Percentiles rank a stretch among this genome's conserved stretches.
Conservation (phyloP, 1,139 yeast species). For the Debaryomyces udenii region DNA sequence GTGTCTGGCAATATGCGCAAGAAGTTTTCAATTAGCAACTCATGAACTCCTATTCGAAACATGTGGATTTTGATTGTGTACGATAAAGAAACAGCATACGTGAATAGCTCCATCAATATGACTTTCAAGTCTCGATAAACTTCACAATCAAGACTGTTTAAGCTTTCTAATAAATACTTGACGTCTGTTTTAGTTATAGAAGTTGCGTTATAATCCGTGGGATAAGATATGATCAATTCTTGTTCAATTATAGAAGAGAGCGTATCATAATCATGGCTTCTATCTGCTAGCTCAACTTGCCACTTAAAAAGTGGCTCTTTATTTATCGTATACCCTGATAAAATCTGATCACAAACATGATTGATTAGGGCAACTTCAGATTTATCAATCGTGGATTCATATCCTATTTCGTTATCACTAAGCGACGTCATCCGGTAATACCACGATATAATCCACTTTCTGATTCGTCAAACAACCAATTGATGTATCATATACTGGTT, state of each 20-base stretch:
- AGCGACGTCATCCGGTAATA: not conserved
- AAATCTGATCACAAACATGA: slow-evolving; percentile 27
- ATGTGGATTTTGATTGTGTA: slow-evolving; percentile 31
- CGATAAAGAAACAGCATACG: slow-evolving; percentile 26
- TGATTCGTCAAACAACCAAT: no score
- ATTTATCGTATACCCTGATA: slow-evolving; percentile 32
- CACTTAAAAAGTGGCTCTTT: slow-evolving; percentile 34
- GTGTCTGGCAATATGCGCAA: slow-evolving; percentile 6
- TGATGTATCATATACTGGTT: no score
- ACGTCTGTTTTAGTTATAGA: slow-evolving; percentile 11
- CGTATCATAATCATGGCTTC: slow-evolving; percentile 20
- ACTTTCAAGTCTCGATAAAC: slow-evolving; percentile 35
- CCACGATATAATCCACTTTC: no score
- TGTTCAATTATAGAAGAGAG: slow-evolving; percentile 28
- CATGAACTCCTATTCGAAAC: slow-evolving; percentile 23
- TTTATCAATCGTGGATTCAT: slow-evolving; percentile 7
- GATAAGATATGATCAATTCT: slow-evolving; percentile 24
- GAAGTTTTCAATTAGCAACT: slow-evolving; percentile 25
- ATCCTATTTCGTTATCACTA: not conserved
- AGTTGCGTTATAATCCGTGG: slow-evolving; percentile 13
- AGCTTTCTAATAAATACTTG: slow-evolving; percentile 18
- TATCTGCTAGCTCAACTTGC: slow-evolving; percentile 41
- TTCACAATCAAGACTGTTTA: slow-evolving; percentile 25
- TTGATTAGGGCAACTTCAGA: slow-evolving; percentile 18
- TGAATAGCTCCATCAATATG: slow-evolving; percentile 33